Base-by-base conservation (phyloP, 768 basidiomycete genomes). In the Amylocystis lapponica region DNA sequence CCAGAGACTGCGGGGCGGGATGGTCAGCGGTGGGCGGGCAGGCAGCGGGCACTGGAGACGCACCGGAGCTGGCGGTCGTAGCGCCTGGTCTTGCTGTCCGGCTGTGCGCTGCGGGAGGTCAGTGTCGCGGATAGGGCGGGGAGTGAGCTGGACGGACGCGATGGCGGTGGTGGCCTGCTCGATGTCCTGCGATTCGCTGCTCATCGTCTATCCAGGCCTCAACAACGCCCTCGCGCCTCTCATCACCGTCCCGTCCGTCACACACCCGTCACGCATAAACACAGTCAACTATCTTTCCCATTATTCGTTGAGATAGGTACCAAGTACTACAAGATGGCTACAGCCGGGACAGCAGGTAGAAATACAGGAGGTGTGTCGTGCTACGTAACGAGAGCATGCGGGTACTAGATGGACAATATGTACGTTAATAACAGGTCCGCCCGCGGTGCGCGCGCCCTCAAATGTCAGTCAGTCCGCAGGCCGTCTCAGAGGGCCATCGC, bases 61-160 rank as follows among this genome's bases (percentile, higher is more conserved):
- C 47, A 91, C 91, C 94, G 75, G 27, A 98, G 77, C 65, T 99
- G 95, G 43, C 95, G 82, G 65, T 99, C 95, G 59, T 98, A 99
- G 35, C 90, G 78, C 35, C 92, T 77, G 2, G 90, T 83, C 64
- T 95, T 96, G 51, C 67, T 78, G 64, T 96, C 92, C 31, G 91
- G 92, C 44, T 76, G 77, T 40, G 72, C 68, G 45, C 80, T 80
- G 47, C 36, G 34, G 36, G 48, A 55, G 4, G 23, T 26, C 16
- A n/a, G 32, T 11, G 4, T 4, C 4, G 33, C 4, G 14, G 23
- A 20, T 2, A 25, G 17, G 17, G n/a, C 9, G 13, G 36, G 37
- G 20, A 27, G n/a, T 50, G 30, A 49, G 47, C 23, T 1, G 22
- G 14, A 52, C 66, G 49, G 51, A 72, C 70, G 63, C 61, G 36